Conservation (phyloP, 257 asterid genomes). For the Schizonepeta tenuifolia region DNA sequence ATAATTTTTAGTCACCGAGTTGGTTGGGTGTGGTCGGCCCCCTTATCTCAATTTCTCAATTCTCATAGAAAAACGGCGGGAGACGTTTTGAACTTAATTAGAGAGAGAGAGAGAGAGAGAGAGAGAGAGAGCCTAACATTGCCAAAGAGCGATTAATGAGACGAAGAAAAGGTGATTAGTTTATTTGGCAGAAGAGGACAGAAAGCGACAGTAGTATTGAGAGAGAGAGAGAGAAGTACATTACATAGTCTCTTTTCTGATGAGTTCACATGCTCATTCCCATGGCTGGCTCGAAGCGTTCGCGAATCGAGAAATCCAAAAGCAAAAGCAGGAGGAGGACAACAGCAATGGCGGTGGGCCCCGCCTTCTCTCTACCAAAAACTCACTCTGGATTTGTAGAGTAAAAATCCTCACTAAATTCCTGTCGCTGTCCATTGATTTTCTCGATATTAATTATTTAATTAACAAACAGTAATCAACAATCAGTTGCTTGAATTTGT, state of each 20-base stretch:
- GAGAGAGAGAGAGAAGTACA: background rate
- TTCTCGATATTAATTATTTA: background rate
- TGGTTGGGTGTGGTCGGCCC: background rate
- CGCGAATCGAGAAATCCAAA: conserved; percentile 39
- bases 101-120: background rate
- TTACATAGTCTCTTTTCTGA: conserved; percentile 33
- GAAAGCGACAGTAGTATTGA: background rate
- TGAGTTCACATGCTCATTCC: conserved; percentile 39
- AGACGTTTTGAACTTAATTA: conserved; percentile 23
- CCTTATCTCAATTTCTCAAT: conserved; percentile 14
- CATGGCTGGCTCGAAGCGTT: conserved; percentile 19
- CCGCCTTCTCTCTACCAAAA: conserved; percentile 18
- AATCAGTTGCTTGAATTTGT: background rate
- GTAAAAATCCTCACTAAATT: conserved; percentile 10
- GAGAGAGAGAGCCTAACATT: too few relatives aligned
- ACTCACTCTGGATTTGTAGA: background rate
- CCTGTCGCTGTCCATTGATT: conserved; percentile 16
- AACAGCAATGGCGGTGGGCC: conserved; percentile 41
- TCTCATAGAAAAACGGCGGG: conserved; percentile 34
- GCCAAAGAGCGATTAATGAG: background rate
- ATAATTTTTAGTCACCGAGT: too few relatives aligned
- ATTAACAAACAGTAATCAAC: background rate
- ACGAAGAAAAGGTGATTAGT: conserved; percentile 11
- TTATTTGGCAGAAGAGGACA: conserved; percentile 12
- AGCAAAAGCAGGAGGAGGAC: conserved; percentile 18